Conservation (phyloP, 2,329 filamentous ascomycete species). For the Colletotrichum sp. region DNA sequence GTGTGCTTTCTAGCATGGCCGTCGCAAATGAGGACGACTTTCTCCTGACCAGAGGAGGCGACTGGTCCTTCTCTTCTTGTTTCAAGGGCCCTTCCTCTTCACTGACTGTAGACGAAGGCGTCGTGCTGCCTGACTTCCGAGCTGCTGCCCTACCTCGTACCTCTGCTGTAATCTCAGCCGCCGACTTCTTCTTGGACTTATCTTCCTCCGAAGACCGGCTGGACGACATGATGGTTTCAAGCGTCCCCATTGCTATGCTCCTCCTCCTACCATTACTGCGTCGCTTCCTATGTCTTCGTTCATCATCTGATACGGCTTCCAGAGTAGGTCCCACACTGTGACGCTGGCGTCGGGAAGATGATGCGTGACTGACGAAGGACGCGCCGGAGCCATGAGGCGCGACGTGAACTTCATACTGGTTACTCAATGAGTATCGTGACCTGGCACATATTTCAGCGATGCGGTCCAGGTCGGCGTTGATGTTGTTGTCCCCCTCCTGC, state of each 20-base stretch:
- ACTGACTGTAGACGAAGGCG: constrained; percentile 33
- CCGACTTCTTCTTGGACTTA: constrained; percentile 63
- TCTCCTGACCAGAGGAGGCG: constrained; percentile 2
- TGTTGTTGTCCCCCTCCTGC: constrained; percentile 46
- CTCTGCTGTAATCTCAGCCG: constrained; percentile 59
- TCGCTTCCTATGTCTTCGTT: constrained; percentile 48
- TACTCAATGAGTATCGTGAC: constrained; percentile 68
- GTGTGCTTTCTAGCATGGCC: constrained; percentile 37
- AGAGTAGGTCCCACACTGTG: constrained; percentile 56
- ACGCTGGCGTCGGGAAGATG: constrained; percentile 30
- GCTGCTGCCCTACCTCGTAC: constrained; percentile 52
- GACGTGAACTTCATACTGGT: constrained; percentile 71
- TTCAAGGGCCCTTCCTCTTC: constrained; percentile 31
- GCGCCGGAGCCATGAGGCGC: constrained; percentile 65
- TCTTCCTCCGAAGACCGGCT: constrained; percentile 70
- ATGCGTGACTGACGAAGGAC: constrained; percentile 43
- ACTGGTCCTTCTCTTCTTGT: constrained; percentile 21
- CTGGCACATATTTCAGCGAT: constrained; percentile 72
- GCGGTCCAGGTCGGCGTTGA: constrained; percentile 64
- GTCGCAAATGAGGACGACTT: constrained; percentile 43
- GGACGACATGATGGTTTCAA: constrained; percentile 72
- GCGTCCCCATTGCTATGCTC: constrained; percentile 63
- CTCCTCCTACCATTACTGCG: constrained; percentile 47
- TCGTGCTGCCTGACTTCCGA: constrained; percentile 39
- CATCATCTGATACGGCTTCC: constrained; percentile 64